These are phyloP conservation scores for Lophiostoma macrostomum DNA, from an alignment of 495 filamentous ascomycete species.

Conservation along the genomic window DNA sequence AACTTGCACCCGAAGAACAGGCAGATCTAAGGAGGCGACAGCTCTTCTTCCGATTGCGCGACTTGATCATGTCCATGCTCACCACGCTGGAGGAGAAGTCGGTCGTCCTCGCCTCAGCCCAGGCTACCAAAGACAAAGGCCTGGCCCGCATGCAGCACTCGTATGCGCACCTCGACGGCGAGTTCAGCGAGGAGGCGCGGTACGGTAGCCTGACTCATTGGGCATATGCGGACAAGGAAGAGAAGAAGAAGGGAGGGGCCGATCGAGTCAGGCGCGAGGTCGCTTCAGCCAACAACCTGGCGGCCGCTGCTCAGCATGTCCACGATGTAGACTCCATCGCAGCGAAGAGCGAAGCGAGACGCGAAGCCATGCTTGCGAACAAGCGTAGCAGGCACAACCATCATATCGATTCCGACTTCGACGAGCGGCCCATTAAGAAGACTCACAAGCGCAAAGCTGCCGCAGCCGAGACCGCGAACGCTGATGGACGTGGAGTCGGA, in stretches of 20 bases:
- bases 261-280: constrained; percentile 76
- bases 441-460: constrained; percentile 56
- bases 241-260: constrained; percentile 55
- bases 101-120: constrained; percentile 85
- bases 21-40: constrained; percentile 58
- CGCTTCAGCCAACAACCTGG: constrained; percentile 61
- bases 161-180: constrained; percentile 74
- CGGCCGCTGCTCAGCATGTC: constrained; percentile 64
- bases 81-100: constrained; percentile 93
- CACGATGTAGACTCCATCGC: constrained; percentile 74
- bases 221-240: constrained; percentile 82
- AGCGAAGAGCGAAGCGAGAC: constrained; percentile 72
- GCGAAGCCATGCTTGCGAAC: constrained; percentile 73
- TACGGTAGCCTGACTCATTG: constrained; percentile 89
- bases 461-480: constrained; percentile 38
- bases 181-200: constrained; percentile 92
- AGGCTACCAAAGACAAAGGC: constrained; percentile 83
- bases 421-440: constrained; percentile 66
- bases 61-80: constrained; percentile 61
- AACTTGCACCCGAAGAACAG: constrained; percentile 32
- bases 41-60: constrained; percentile 54
- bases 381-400: constrained; percentile 64
- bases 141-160: constrained; percentile 77
- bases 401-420: constrained; percentile 71
- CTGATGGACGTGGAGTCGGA: constrained; percentile 42